Evolutionary conservation across 345 rosid genomes (phyloP), one percentile per base, ranked within the genome.

Genomic region (Hibiscus mutabilis): DNA sequence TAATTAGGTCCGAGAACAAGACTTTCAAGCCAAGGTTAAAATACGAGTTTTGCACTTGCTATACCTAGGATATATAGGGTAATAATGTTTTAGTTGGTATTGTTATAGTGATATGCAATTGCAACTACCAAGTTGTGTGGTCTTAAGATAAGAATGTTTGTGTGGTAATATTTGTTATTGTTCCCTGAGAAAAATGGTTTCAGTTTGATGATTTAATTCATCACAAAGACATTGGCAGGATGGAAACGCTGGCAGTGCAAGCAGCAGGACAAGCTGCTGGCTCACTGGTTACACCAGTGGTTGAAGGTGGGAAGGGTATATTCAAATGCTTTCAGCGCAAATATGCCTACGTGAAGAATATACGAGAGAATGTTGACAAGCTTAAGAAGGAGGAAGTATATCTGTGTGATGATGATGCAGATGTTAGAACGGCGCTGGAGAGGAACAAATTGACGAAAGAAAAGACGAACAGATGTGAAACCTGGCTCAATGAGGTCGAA

Each of bases 241-340:
- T 66, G 69, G 69, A 66, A 44, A 1, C 55, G 15, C 0, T 65
- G 21, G 52, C 15, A 10, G 58, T 47, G 57, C 70, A 47, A 66
- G 70, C 70, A 14, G 70, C 40, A 14, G 40, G 40, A 19, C 57
- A 47, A 66, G 70, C 16, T 2, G 58, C 37, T 15, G 58, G 70
- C 47, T 47, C 70, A 47, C 37, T 47, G 40, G 16, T 47, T 66
- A 9, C 70, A 47, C 57, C 70, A 0, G 57, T 15, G 12, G 57
- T 46, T 12, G 70, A 47, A 47, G 70, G 40, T 25, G 70, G 70
- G 15, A 66, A 66, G 40, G 24, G 70, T 47, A 66, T 66, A 47
- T 25, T 66, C 19, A 66, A 66, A 40, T 66, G 24, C 10, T 66
- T 66, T 40, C n/a, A 18, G 42, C 57, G 2, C 57, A 66, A 66